Percentiles rank a stretch among this genome's conserved stretches.
These are phyloP conservation scores for Aspergillus amoenus DNA, from an alignment of 2,329 filamentous ascomycete genomes.

Conservation along the genomic window DNA sequence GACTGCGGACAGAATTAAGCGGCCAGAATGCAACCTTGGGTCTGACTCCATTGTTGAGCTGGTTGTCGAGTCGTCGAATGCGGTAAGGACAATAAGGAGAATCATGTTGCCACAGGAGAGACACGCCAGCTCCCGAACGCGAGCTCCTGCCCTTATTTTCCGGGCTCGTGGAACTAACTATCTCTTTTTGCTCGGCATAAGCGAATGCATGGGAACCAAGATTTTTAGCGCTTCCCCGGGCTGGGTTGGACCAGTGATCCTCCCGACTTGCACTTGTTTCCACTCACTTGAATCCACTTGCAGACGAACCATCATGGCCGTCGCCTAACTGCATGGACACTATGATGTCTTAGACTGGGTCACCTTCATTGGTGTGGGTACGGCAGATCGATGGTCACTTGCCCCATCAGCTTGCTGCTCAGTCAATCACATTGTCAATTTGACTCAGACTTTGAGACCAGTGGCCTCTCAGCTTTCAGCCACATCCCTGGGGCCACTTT, in stretches of 20 bases:
- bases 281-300: constrained; percentile 9
- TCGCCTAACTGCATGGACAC: not conserved
- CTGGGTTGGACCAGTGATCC: constrained; percentile 12
- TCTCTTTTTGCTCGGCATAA: constrained; percentile 1
- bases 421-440: constrained; percentile 23
- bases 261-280: constrained; percentile 10
- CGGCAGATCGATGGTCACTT: constrained; percentile 15
- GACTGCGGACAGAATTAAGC: not conserved
- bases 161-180: constrained; percentile 7
- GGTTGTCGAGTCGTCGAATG: not conserved
- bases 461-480: constrained; percentile 2
- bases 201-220: not conserved
- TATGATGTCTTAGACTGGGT: constrained; percentile 14
- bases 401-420: constrained; percentile 12
- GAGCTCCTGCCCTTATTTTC: not conserved
- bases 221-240: constrained; percentile 14
- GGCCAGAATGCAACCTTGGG: constrained; percentile 9
- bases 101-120: not conserved
- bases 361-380: constrained; percentile 10
- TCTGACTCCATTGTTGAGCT: not conserved
- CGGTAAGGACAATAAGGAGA: not conserved
- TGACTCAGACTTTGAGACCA: constrained; percentile 12
- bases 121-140: not conserved
- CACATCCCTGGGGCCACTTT: constrained; percentile 7
- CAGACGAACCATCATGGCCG: constrained; percentile 5